phyloP scores from a whole-genome alignment of 75 land plant species.

The Cryptomeria japonica region DNA sequence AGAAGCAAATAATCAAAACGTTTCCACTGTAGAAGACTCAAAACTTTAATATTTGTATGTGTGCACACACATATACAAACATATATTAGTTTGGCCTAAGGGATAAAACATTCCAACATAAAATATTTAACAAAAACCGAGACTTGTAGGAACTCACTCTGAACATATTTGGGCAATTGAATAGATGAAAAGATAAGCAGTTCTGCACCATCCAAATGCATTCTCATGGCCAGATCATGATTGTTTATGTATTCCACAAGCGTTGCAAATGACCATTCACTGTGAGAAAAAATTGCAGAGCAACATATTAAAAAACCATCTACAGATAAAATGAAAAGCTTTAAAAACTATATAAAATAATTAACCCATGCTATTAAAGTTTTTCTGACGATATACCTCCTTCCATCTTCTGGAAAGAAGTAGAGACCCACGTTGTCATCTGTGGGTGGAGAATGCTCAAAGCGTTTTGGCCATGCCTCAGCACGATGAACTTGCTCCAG shows the following conservation, averaged over 20 bases:
- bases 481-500: conserved; percentile 17
- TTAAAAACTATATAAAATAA: background rate
- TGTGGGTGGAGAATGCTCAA: conserved; percentile 16
- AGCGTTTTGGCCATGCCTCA: conserved; percentile 44
- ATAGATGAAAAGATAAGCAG: conserved; percentile 1
- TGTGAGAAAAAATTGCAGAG: background rate
- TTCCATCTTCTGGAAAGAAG: conserved; percentile 28
- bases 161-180: background rate
- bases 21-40: background rate
- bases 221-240: conserved; percentile 3
- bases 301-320: background rate
- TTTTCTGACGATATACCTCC: background rate
- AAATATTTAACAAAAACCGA: background rate
- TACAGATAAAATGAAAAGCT: background rate
- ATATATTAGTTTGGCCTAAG: background rate
- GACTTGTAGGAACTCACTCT: conserved; percentile 4
- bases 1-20: background rate
- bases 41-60: background rate
- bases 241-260: background rate
- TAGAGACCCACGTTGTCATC: conserved; percentile 40
- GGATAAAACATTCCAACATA: background rate
- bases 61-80: too few species aligned
- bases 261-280: background rate
- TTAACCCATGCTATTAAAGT: background rate
- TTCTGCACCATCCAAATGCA: conserved; percentile 3